phyloP scores from a whole-genome alignment of 139 green algal species.

The Chlorella sorokiniana region DNA sequence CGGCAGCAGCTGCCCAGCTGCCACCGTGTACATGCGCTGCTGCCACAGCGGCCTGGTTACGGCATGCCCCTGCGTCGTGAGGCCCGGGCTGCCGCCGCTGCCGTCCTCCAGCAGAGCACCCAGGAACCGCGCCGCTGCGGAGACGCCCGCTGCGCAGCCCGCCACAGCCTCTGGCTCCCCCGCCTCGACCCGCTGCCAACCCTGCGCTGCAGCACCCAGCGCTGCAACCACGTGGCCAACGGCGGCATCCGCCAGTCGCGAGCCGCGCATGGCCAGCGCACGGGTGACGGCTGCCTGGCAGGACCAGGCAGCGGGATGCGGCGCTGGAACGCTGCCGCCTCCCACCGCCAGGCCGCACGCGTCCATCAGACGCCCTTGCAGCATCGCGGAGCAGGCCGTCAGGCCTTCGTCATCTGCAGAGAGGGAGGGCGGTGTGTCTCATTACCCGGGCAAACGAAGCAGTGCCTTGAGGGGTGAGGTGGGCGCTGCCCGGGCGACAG shows the following conservation, averaged over 20 bases:
- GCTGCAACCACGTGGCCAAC: not conserved
- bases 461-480: too few species aligned
- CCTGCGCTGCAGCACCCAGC: conserved; percentile 5
- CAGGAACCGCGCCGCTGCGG: conserved; percentile 1
- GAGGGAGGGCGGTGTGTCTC: not conserved
- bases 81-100: not conserved
- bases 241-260: not conserved
- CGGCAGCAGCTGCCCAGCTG: conserved; percentile 14
- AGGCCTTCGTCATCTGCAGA: not conserved
- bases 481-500: too few species aligned
- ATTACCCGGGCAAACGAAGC: too few species aligned
- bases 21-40: conserved; percentile 35
- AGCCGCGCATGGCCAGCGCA: conserved; percentile 23
- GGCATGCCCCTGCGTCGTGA: conserved; percentile 19
- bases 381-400: not conserved
- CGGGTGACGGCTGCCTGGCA: conserved; percentile 2
- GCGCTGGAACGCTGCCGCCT: not conserved
- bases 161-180: not conserved
- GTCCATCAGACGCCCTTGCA: not conserved
- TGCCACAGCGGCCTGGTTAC: conserved; percentile 37
- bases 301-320: not conserved
- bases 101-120: not conserved
- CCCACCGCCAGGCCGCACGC: not conserved
- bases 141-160: not conserved
- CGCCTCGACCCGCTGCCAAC: not conserved